These are phyloP conservation scores for Tremella yokohamensis DNA, from an alignment of 768 basidiomycete genomes.

Conservation along the genomic window DNA sequence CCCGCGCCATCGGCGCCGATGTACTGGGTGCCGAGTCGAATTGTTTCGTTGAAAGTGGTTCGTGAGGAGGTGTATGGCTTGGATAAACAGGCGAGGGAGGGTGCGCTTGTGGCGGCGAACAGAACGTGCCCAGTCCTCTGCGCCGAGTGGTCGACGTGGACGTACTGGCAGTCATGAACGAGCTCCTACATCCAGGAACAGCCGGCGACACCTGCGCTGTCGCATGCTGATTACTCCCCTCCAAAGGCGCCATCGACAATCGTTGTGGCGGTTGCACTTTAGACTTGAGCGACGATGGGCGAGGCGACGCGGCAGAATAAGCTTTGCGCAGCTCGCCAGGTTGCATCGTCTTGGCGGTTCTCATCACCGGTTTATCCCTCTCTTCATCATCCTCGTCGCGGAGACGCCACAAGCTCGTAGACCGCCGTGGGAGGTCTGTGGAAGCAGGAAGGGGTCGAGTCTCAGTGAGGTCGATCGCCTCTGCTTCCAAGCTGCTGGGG, in stretches of 20 bases:
- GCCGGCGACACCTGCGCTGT: not conserved
- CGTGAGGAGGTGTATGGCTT: not conserved
- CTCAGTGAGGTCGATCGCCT: constrained; percentile 9
- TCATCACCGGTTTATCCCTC: not conserved
- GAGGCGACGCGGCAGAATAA: not conserved
- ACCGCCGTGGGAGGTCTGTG: not conserved
- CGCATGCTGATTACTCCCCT: not conserved
- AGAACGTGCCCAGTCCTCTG: not conserved
- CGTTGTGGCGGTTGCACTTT: not conserved
- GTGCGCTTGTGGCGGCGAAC: not conserved
- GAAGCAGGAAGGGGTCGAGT: not conserved
- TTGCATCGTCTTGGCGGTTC: not conserved
- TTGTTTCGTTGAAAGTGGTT: not conserved
- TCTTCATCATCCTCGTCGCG: no score
- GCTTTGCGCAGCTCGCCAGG: constrained; percentile 5
- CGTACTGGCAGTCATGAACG: not conserved
- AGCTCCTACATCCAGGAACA: not conserved
- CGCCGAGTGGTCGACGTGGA: not conserved
- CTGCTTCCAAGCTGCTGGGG: constrained; percentile 1
- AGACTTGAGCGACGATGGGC: not conserved
- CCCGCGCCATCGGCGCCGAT: not conserved
- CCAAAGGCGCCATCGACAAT: not conserved
- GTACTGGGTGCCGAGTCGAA: not conserved
- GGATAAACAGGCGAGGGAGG: not conserved
- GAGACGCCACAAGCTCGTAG: not conserved